Evolutionary conservation across 2,329 filamentous ascomycete genomes (phyloP), one percentile per base, ranked within the genome.

Genomic region (Diplodia intermedia): DNA sequence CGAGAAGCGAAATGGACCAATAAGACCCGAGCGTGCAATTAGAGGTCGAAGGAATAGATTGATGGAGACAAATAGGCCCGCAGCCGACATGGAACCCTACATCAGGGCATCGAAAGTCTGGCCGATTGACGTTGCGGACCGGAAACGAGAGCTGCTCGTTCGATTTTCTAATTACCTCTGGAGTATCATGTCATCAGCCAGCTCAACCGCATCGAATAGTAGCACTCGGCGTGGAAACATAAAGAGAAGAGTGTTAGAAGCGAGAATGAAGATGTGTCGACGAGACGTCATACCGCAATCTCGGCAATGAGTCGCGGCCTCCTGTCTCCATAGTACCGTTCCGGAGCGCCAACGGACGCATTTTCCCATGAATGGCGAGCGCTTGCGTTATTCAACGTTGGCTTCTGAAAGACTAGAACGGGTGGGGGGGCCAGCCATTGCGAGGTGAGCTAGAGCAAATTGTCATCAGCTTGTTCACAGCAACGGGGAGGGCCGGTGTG

Each of bases 361-460:
- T 63, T 52, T 63, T 52, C 50, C 60, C 60, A 52, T 52, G 60
- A 63, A 63, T 52, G 31, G 60, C 60, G 60, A 50, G 47, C 20
- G 60, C 60, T 52, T 36, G 47, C 47, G 43, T 62, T 63, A 63
- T 52, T 52, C 60, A 63, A 29, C 11, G 31, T 18, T 49, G 60
- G 36, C 43, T 38, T 38, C 60, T 52, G 60, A 49, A 52, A 26
- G 47, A 63, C 31, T 26, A 52, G 60, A 63, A 43, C 26, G 60
- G 31, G 50, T 12, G 29, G 31, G 36, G 36, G 53, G 65, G n/a
- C 53, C 65, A 40, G 53, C 56, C 53, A 31, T 40, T 60, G 55
- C 55, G 36, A 61, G 55, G 43, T 54, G 65, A 53, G 65, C 55
- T 67, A 52, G 56, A 60, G 65, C 54, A 67, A 40, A 67, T 67